Evolutionary conservation across 352 stramenopile species (phyloP), one percentile per base, ranked within the genome.

Genomic region (Pythium apleroticum): DNA sequence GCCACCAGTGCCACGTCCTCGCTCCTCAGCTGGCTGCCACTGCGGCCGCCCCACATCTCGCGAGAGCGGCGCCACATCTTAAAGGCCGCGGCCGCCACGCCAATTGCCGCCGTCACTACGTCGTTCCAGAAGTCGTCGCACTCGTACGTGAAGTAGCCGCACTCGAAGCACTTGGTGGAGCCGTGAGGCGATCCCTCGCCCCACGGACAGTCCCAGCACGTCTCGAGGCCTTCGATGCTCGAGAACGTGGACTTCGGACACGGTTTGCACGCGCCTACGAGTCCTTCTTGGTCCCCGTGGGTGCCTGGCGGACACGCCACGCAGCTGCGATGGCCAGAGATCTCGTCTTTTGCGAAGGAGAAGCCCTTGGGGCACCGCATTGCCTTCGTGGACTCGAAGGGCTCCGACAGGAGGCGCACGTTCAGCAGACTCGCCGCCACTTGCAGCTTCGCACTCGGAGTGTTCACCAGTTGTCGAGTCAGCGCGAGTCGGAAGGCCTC

Each of bases 81-180:
- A 17, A 58, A 48, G 1, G 22, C 43, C 22, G 60, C 24, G 66
- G 39, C 41, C 74, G 43, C 52, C 45, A 65, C 24, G 27, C 78
- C 48, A 24, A 69, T 68, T 15, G 66, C 22, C 2, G 73, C 71
- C 28, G 78, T 20, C 3, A 77, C 4, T 11, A 91, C 60, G 46
- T 89, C 69, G 52, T 75, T 64, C 73, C 72, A 88, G 59, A 91
- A 91, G n/a, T 74, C 76, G 41, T 74, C 57, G 57, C 80, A 90
- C 25, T 59, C 69, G 31, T 77, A 77, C 22, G 74, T 80, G 45
- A 84, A 83, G 65, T 76, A 90, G 33, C 56, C 69, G 60, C 81
- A 92, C 20, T 71, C 37, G 17, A 77, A 60, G 63, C 80, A 91
- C 4, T 39, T 53, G 1, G 57, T 71, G 30, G 82, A 69, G 12